Conservation (phyloP, 2,329 filamentous ascomycete genomes). For the Penicillium expansum region DNA sequence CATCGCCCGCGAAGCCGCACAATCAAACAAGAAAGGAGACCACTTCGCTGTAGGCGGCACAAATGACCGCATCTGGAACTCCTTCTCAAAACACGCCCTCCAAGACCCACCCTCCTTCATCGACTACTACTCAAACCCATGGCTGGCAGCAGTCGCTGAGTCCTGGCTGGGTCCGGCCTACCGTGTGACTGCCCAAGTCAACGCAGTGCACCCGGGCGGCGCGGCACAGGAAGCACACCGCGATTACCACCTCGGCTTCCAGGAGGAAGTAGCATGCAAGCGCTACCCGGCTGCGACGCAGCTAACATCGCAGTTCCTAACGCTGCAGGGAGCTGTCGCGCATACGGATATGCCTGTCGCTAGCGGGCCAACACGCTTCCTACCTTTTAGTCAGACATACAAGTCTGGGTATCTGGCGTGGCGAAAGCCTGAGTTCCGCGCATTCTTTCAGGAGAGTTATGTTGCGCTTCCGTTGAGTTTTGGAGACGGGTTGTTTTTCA, state of each 20-base stretch:
- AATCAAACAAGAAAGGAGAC: conserved; percentile 49
- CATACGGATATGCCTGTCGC: conserved; percentile 60
- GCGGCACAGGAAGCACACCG: conserved; percentile 58
- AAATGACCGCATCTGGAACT: conserved; percentile 66
- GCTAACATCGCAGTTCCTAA: conserved; percentile 55
- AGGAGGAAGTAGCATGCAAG: conserved; percentile 48
- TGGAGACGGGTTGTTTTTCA: conserved; percentile 64
- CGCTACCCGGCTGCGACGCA: conserved; percentile 55
- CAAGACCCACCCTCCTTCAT: conserved; percentile 54
- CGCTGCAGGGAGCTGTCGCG: conserved; percentile 62
- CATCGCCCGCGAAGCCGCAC: conserved; percentile 46
- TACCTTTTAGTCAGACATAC: conserved; percentile 61
- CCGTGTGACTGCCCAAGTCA: conserved; percentile 61
- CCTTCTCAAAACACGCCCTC: conserved; percentile 60
- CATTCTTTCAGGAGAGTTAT: conserved; percentile 54
- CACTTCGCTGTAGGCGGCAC: conserved; percentile 58
- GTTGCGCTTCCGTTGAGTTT: conserved; percentile 53
- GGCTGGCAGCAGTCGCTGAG: conserved; percentile 52
- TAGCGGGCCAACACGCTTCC: conserved; percentile 59
- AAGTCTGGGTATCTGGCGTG: conserved; percentile 59
- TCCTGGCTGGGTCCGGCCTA: conserved; percentile 61
- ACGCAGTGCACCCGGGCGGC: conserved; percentile 60
- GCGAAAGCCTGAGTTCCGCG: conserved; percentile 51
- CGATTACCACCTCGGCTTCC: conserved; percentile 65
- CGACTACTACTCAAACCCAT: conserved; percentile 60